A percentile compares a stretch with the other conserved stretches of the same genome.
phyloP scores from a whole-genome alignment of 2,329 filamentous ascomycete species.

The Beauveria pseudobassiana region DNA sequence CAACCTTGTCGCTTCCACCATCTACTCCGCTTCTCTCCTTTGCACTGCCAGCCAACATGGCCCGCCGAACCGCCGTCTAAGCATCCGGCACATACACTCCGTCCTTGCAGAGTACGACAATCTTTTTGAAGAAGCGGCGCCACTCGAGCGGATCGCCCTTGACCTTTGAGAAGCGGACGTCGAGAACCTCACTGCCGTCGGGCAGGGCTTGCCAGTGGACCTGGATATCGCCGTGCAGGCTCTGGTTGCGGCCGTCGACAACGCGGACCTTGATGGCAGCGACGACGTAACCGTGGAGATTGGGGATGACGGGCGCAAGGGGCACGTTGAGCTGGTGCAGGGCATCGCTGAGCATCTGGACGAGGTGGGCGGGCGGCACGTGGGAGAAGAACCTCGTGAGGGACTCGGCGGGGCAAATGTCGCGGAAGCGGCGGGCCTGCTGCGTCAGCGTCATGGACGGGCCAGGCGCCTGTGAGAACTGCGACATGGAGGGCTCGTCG shows the following conservation, averaged over 20 bases:
- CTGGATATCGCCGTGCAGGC: conserved; percentile 66
- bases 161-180: conserved; percentile 86
- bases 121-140: conserved; percentile 93
- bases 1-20: background rate
- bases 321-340: conserved; percentile 82
- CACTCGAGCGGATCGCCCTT: conserved; percentile 96
- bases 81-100: conserved; percentile 55
- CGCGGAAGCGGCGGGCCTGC: conserved; percentile 76
- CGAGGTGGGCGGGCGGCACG: conserved; percentile 64
- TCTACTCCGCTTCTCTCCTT: background rate
- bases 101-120: conserved; percentile 82
- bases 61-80: conserved; percentile 21
- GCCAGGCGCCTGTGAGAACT: conserved; percentile 73
- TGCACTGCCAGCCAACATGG: background rate
- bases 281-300: conserved; percentile 47
- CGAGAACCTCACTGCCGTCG: conserved; percentile 56
- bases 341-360: conserved; percentile 72
- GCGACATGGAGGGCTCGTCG: conserved; percentile 78
- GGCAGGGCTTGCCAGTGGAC: conserved; percentile 58
- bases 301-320: conserved; percentile 42
- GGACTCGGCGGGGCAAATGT: conserved; percentile 81
- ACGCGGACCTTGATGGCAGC: conserved; percentile 67
- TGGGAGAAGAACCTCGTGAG: conserved; percentile 90
- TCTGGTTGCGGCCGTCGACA: conserved; percentile 63
- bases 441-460: conserved; percentile 84